phyloP scores from a whole-genome alignment of 23 red algal genomes.

The Gracilariopsis chorda region DNA sequence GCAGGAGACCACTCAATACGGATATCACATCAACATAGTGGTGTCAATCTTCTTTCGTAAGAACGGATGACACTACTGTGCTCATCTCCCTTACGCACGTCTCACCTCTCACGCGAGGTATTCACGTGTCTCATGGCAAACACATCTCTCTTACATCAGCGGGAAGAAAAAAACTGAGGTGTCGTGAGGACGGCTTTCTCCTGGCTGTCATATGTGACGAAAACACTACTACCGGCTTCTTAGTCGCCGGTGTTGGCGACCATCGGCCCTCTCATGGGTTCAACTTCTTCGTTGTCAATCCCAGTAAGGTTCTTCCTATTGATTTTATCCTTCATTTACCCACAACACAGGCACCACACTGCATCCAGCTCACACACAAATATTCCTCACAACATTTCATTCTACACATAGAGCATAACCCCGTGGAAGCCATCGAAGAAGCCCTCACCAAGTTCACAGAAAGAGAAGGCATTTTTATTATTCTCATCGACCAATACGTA shows the following conservation, averaged over 20 bases:
- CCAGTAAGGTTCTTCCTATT: constrained; percentile 70
- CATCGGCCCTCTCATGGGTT: constrained; percentile 4
- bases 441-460: constrained; percentile 73
- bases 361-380: too few relatives aligned
- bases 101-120: too few relatives aligned
- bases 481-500: constrained; percentile 92
- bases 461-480: constrained; percentile 73
- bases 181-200: constrained; percentile 49
- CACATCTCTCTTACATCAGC: too few relatives aligned
- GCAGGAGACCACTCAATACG: too few relatives aligned
- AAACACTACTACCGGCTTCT: constrained; percentile 89
- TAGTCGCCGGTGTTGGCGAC: constrained; percentile 84
- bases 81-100: too few relatives aligned
- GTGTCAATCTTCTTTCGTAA: too few relatives aligned
- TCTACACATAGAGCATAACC: constrained; percentile 76
- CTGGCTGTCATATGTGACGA: constrained; percentile 85
- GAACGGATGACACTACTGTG: too few relatives aligned
- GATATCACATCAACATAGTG: too few relatives aligned
- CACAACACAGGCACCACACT: too few relatives aligned
- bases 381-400: too few relatives aligned
- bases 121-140: too few relatives aligned
- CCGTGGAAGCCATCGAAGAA: constrained; percentile 75
- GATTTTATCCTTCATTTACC: too few relatives aligned
- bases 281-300: constrained; percentile 88
- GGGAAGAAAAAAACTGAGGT: constrained; percentile 20